Conservation (phyloP, 345 rosid species). For the Hibiscus trionum region DNA sequence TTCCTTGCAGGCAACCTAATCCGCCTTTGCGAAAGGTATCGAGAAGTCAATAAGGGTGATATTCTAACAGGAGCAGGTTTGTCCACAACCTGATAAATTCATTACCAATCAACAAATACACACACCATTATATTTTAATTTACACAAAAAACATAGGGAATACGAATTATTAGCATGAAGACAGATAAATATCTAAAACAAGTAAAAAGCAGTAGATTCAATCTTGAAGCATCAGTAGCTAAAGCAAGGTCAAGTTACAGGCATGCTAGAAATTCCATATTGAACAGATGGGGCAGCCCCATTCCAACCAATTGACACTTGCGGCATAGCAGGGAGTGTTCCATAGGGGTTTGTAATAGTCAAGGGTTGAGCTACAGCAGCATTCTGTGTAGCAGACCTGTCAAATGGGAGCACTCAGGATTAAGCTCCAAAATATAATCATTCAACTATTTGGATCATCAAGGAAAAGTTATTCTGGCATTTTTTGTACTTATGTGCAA, state of each 20-base stretch:
- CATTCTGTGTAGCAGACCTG: conserved; percentile 48
- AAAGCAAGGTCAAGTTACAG: conserved; percentile 7
- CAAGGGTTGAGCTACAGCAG: conserved; percentile 36
- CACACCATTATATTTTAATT: not conserved
- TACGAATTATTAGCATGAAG: not conserved
- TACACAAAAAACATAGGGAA: not conserved
- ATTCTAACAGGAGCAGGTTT: conserved; percentile 69
- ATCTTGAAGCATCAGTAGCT: not conserved
- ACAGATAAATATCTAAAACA: not conserved
- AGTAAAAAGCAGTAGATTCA: not conserved
- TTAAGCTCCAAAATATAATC: not conserved
- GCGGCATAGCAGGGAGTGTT: conserved; percentile 85
- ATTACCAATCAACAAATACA: not conserved
- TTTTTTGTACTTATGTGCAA: not conserved
- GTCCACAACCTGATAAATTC: conserved; percentile 56
- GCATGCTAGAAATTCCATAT: conserved; percentile 10
- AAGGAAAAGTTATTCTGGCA: not conserved
- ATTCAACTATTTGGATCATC: not conserved
- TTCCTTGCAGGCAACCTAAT: conserved; percentile 69
- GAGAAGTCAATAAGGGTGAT: conserved; percentile 72
- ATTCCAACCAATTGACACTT: conserved; percentile 66
- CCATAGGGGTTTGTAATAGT: conserved; percentile 76
- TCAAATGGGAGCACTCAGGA: conserved; percentile 3
- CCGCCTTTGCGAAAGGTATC: conserved; percentile 72
- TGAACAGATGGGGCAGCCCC: conserved; percentile 72